phyloP scores from a whole-genome alignment of 1,139 yeast genomes.

The Blastobotrys capitulatus region DNA sequence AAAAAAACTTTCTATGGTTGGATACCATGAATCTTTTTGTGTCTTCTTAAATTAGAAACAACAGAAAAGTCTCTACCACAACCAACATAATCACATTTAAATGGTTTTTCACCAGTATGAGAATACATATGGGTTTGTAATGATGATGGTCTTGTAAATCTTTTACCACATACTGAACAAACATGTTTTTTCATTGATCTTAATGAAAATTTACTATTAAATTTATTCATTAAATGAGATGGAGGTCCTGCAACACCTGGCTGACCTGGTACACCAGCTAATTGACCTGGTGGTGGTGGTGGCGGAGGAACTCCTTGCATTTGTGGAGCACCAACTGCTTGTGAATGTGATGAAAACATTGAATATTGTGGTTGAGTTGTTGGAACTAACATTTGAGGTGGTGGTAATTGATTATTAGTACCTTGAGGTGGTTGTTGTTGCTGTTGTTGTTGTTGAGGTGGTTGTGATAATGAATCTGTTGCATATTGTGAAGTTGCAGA shows the following conservation, averaged over 20 bases:
- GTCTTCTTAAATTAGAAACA: constrained; percentile 75
- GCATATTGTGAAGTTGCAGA: constrained; percentile 6
- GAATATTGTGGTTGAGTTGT: background rate
- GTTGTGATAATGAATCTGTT: background rate
- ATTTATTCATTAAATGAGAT: constrained; percentile 28
- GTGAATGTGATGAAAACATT: constrained; percentile 3
- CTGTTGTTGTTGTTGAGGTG: background rate
- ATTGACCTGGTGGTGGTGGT: background rate
- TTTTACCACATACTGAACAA: constrained; percentile 69
- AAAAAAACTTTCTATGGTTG: constrained; percentile 23
- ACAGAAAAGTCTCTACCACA: constrained; percentile 75
- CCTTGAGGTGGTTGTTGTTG: constrained; percentile 2
- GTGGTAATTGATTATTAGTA: constrained; percentile 9
- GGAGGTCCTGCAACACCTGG: constrained; percentile 17
- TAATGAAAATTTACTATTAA: constrained; percentile 24
- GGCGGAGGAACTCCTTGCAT: background rate
- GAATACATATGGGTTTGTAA: constrained; percentile 74
- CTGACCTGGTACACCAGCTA: background rate
- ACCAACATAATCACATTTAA: constrained; percentile 55
- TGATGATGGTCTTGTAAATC: constrained; percentile 76
- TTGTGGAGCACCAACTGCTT: background rate
- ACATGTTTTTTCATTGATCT: constrained; percentile 33
- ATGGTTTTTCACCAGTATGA: constrained; percentile 85
- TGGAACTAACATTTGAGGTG: constrained; percentile 13
- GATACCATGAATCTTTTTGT: constrained; percentile 54